Percentiles rank a stretch among this genome's conserved stretches.
phyloP scores from a whole-genome alignment of 1,284 basidiomycete species.

The Vanrija humicola region DNA sequence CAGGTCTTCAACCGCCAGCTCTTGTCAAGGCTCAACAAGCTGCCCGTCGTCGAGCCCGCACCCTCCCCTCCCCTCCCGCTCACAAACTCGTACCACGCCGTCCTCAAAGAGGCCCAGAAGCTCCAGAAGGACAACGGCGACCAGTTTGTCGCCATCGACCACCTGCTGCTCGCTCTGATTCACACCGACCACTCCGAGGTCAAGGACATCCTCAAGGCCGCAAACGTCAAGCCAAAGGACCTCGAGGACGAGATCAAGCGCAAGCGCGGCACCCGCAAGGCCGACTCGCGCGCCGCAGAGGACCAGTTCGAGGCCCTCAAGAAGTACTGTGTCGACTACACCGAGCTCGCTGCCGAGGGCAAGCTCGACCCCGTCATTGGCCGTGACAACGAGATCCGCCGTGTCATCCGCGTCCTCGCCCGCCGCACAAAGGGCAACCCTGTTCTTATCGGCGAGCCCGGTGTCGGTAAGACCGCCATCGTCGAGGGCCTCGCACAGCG shows the following conservation, averaged over 20 bases:
- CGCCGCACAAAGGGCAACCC: slow-evolving; percentile 61
- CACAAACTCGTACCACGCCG: slow-evolving; percentile 60
- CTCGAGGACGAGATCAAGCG: slow-evolving; percentile 54
- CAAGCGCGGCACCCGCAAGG: slow-evolving; percentile 54
- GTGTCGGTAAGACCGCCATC: slow-evolving; percentile 90
- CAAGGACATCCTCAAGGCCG: slow-evolving; percentile 51
- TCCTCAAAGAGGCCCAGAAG: slow-evolving; percentile 73
- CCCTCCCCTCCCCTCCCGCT: slow-evolving; percentile 69
- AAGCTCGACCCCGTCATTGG: slow-evolving; percentile 60
- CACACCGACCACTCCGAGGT: slow-evolving; percentile 51
- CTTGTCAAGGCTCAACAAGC: slow-evolving; percentile 49
- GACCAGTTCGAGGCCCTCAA: slow-evolving; percentile 52
- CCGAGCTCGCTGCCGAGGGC: slow-evolving; percentile 52
- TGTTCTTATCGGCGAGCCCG: slow-evolving; percentile 69
- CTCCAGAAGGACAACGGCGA: slow-evolving; percentile 80
- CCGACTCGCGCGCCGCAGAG: slow-evolving; percentile 54
- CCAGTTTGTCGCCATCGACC: slow-evolving; percentile 88
- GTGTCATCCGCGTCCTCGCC: slow-evolving; percentile 68
- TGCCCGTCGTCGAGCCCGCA: slow-evolving; percentile 78
- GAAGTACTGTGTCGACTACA: slow-evolving; percentile 49
- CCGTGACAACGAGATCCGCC: slow-evolving; percentile 54
- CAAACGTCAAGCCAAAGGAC: slow-evolving; percentile 50
- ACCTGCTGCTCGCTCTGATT: slow-evolving; percentile 68
- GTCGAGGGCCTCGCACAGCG: slow-evolving; percentile 95
- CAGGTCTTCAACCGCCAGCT: slow-evolving; percentile 42